phyloP scores from a whole-genome alignment of 768 basidiomycete genomes.

The Amanita rubescens region DNA sequence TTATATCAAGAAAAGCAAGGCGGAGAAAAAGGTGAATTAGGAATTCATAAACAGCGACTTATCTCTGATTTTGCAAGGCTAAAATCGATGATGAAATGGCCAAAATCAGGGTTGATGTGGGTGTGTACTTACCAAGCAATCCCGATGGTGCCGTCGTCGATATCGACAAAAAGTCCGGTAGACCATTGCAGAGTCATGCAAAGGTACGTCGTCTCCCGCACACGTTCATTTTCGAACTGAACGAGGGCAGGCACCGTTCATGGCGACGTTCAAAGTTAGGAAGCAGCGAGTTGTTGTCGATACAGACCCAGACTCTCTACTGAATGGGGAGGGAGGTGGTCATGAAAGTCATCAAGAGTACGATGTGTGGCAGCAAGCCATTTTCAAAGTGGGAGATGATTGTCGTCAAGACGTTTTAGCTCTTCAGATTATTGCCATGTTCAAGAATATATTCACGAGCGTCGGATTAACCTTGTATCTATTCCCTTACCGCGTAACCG shows the following conservation, averaged over 20 bases:
- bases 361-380: conserved; percentile 96
- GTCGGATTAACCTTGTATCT: conserved; percentile 88
- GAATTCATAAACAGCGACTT: background rate
- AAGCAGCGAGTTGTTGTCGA: conserved; percentile 70
- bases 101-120: conserved; percentile 87
- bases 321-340: conserved; percentile 54
- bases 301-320: conserved; percentile 65
- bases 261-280: conserved; percentile 99
- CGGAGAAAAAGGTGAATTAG: conserved; percentile 82
- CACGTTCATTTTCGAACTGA: background rate
- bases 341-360: conserved; percentile 55
- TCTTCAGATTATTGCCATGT: conserved; percentile 97
- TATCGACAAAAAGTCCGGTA: conserved; percentile 92
- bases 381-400: conserved; percentile 99
- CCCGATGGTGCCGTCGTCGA: conserved; percentile 97
- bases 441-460: conserved; percentile 93
- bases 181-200: conserved; percentile 95
- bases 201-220: conserved; percentile 49
- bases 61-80: conserved; percentile 42
- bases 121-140: conserved; percentile 95
- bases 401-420: conserved; percentile 98
- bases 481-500: conserved; percentile 94
- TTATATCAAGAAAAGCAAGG: conserved; percentile 89
- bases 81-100: conserved; percentile 99
- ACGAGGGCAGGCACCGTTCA: conserved; percentile 83